Evolutionary conservation across 352 stramenopile genomes (phyloP).

Genomic region (Phytopythium ostracodes): DNA sequence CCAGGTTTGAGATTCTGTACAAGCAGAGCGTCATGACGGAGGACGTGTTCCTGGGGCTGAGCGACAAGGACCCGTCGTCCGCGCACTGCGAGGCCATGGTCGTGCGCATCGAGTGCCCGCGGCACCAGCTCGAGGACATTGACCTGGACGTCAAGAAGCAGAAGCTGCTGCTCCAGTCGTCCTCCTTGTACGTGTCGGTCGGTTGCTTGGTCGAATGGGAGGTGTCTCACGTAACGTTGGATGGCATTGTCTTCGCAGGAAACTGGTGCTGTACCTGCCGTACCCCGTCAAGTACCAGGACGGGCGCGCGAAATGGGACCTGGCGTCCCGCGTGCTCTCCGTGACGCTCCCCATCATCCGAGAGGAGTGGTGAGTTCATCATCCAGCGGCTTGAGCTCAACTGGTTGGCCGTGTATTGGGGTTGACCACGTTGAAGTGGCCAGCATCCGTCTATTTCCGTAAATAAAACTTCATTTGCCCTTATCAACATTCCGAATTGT

Average conservation of each 20-base stretch:
- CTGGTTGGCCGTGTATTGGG: too few species aligned
- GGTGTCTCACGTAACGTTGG: too few species aligned
- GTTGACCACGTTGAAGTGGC: conserved; percentile 2
- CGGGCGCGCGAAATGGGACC: conserved; percentile 72
- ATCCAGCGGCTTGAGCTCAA: too few species aligned
- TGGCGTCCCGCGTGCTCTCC: conserved; percentile 34
- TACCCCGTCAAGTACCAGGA: conserved; percentile 67
- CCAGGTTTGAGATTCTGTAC: conserved; percentile 81
- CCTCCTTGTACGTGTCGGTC: conserved; percentile 38
- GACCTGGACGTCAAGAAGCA: conserved; percentile 80
- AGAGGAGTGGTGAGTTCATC: conserved; percentile 76
- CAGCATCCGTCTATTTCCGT: not conserved
- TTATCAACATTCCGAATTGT: too few species aligned
- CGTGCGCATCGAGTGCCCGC: conserved; percentile 64
- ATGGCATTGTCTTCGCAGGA: conserved; percentile 23
- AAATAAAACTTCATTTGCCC: too few species aligned
- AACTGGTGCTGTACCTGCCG: conserved; percentile 68
- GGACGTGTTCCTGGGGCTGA: conserved; percentile 78
- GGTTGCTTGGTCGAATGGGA: too few species aligned
- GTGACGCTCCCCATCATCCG: conserved; percentile 74
- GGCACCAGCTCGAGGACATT: conserved; percentile 62
- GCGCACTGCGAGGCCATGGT: conserved; percentile 80
- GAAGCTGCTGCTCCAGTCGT: conserved; percentile 66
- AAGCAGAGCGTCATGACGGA: conserved; percentile 87
- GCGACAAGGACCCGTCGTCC: conserved; percentile 81